A percentile compares a stretch with the other conserved stretches of the same genome.
These are phyloP conservation scores for Syzygium syzygioides DNA, from an alignment of 441 rosid genomes.

Conservation along the genomic window DNA sequence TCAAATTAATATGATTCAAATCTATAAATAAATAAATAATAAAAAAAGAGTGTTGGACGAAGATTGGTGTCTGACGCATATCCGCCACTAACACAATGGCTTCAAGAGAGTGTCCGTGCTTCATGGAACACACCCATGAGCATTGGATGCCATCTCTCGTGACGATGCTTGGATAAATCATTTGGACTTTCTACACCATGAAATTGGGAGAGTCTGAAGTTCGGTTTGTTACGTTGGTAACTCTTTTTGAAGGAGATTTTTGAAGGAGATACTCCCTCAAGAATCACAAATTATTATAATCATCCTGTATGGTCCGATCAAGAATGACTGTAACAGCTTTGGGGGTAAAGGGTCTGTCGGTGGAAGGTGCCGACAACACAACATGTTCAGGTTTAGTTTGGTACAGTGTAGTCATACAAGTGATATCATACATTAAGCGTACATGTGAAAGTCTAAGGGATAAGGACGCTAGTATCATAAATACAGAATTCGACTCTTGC, in stretches of 20 bases:
- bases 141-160: background rate
- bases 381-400: background rate
- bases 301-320: background rate
- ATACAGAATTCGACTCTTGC: too few species aligned
- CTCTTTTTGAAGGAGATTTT: background rate
- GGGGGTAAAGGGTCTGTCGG: background rate
- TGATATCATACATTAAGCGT: background rate
- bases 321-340: background rate
- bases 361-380: background rate
- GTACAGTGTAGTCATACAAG: background rate
- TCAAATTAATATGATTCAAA: too few species aligned
- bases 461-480: too few species aligned
- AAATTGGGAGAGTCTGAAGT: background rate
- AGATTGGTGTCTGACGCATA: too few species aligned
- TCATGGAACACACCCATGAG: too few species aligned
- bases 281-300: background rate
- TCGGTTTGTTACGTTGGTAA: background rate
- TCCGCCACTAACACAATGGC: too few species aligned
- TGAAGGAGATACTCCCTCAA: background rate
- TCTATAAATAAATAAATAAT: too few species aligned
- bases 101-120: too few species aligned
- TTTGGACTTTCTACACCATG: background rate
- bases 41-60: too few species aligned
- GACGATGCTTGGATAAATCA: background rate
- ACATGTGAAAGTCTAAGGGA: too few species aligned